phyloP scores from a whole-genome alignment of 495 filamentous ascomycete species.

The Copromyces sp. region DNA sequence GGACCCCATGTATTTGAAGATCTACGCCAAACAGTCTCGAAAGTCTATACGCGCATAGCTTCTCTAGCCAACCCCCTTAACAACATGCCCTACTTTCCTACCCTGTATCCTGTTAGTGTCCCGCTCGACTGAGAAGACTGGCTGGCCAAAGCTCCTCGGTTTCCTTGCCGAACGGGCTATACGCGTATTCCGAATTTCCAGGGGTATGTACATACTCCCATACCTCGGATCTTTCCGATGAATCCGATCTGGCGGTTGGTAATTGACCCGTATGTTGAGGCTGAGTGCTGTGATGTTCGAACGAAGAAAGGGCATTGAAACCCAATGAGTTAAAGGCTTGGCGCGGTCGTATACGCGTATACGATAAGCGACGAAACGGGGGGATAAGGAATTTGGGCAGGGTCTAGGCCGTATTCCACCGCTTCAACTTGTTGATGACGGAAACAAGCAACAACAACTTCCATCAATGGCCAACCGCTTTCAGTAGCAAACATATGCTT shows the following conservation, averaged over 20 bases:
- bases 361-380: background rate
- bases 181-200: background rate
- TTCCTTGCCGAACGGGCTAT: background rate
- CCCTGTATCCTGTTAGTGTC: background rate
- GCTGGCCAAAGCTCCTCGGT: background rate
- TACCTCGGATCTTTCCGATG: background rate
- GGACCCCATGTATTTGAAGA: background rate
- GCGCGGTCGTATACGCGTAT: background rate
- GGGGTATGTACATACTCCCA: background rate
- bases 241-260: background rate
- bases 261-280: too few relatives aligned
- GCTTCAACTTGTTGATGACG: background rate
- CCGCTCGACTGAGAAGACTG: background rate
- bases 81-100: background rate
- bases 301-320: background rate
- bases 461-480: background rate
- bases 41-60: background rate
- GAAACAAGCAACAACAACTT: background rate
- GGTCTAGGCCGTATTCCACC: too few relatives aligned
- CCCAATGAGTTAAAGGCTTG: background rate
- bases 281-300: background rate
- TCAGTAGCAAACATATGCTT: background rate
- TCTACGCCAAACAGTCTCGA: background rate
- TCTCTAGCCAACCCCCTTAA: background rate
- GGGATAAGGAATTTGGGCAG: background rate